Evolutionary conservation across 352 stramenopile genomes (phyloP).

Genomic region (Globisporangium cystogenes): DNA sequence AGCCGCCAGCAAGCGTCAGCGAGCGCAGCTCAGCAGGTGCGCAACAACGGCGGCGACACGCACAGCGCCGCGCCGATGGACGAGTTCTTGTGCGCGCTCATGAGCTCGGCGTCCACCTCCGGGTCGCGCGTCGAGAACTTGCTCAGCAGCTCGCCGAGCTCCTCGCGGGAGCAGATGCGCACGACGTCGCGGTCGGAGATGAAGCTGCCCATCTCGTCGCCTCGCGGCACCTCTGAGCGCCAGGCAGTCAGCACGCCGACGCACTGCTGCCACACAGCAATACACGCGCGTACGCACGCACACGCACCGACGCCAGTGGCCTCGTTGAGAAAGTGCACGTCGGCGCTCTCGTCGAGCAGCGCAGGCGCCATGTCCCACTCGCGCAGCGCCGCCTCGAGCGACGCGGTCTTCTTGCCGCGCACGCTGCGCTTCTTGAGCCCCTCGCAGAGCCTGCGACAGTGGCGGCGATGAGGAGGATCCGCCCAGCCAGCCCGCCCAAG

Average conservation of each 20-base stretch:
- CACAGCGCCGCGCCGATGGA: conserved; percentile 57
- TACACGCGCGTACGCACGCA: too few species aligned
- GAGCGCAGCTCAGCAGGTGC: not conserved
- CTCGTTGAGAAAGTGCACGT: conserved; percentile 73
- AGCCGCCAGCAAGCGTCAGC: not conserved
- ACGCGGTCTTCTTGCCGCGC: conserved; percentile 31
- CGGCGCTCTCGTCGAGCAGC: conserved; percentile 24
- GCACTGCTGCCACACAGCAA: too few species aligned
- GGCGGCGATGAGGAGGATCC: too few species aligned
- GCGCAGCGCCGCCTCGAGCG: conserved; percentile 28
- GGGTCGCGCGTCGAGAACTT: conserved; percentile 62
- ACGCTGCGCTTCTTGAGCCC: conserved; percentile 67
- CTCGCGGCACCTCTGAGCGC: conserved; percentile 51
- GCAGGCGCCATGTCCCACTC: conserved; percentile 43
- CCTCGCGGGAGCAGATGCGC: conserved; percentile 48
- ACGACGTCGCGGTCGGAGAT: conserved; percentile 70
- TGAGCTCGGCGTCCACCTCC: conserved; percentile 58
- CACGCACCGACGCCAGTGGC: conserved; percentile 44
- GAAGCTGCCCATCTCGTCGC: conserved; percentile 51
- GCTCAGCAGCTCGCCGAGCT: conserved; percentile 56
- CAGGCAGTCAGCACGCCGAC: not conserved
- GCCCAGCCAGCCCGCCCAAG: too few species aligned
- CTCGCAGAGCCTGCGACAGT: conserved; percentile 49
- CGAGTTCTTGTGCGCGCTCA: conserved; percentile 46
- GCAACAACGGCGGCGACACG: conserved; percentile 1